Evolutionary conservation across 129 eudicot species (phyloP).

Genomic region (Chrysanthemum makinoi): DNA sequence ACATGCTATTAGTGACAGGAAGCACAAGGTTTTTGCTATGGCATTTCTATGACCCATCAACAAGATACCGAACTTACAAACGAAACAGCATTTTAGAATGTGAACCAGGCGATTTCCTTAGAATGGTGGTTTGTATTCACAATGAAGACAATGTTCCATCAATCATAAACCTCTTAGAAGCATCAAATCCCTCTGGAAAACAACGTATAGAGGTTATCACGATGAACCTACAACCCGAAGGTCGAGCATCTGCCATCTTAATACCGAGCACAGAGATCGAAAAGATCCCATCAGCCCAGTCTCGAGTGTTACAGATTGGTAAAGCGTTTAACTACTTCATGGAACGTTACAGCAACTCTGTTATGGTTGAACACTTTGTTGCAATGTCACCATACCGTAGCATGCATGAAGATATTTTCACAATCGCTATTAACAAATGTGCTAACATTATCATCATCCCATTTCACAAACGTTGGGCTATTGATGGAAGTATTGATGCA

Average conservation of each 20-base stretch:
- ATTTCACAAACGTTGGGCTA: constrained; percentile 56
- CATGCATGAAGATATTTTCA: constrained; percentile 66
- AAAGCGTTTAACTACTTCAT: constrained; percentile 47
- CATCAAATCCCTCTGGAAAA: constrained; percentile 29
- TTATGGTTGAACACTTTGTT: constrained; percentile 38
- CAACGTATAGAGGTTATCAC: constrained; percentile 33
- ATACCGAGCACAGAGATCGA: constrained; percentile 18
- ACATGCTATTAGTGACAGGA: constrained; percentile 60
- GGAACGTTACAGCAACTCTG: constrained; percentile 26
- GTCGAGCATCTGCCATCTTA: constrained; percentile 51
- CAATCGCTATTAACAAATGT: constrained; percentile 41
- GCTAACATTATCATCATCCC: constrained; percentile 53
- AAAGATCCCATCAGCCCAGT: constrained; percentile 19
- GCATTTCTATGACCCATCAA: constrained; percentile 55
- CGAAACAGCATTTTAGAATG: constrained; percentile 39
- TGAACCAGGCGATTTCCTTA: constrained; percentile 37
- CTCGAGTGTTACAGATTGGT: constrained; percentile 20
- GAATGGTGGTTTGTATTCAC: constrained; percentile 60
- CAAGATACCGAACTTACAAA: constrained; percentile 27
- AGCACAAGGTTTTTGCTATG: constrained; percentile 39
- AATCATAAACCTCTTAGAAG: constrained; percentile 47
- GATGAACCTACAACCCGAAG: constrained; percentile 51
- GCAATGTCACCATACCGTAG: constrained; percentile 52
- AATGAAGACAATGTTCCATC: constrained; percentile 47
- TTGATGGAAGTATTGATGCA: constrained; percentile 47